phyloP scores from a whole-genome alignment of 1,139 yeast species.

The Yamadazyma mexicana region DNA sequence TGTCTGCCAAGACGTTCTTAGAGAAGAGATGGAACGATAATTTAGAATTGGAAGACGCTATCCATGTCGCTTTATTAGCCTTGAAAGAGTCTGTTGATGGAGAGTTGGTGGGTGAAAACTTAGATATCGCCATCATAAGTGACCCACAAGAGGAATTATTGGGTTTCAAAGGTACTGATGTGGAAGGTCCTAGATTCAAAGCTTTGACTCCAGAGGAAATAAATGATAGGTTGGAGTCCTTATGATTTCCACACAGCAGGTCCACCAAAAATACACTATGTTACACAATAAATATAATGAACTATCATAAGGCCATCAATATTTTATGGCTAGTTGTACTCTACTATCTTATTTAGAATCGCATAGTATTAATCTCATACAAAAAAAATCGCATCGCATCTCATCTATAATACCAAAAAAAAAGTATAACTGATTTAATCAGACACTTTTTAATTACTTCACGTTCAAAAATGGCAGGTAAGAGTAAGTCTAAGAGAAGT shows the following conservation, averaged over 20 bases:
- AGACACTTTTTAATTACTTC: background rate
- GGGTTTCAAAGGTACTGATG: constrained; percentile 84
- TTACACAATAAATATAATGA: constrained; percentile 4
- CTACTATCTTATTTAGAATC: too few relatives aligned
- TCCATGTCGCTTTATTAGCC: constrained; percentile 92
- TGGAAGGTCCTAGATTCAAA: constrained; percentile 83
- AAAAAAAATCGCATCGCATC: constrained; percentile 12
- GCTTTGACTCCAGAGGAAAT: constrained; percentile 87
- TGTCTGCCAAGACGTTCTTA: constrained; percentile 91
- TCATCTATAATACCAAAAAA: constrained; percentile 10
- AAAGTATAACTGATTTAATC: background rate
- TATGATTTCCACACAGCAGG: constrained; percentile 45
- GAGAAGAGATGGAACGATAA: constrained; percentile 99
- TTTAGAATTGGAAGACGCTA: constrained; percentile 95
- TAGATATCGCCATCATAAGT: constrained; percentile 88
- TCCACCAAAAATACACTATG: too few relatives aligned
- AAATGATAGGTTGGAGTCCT: constrained; percentile 90
- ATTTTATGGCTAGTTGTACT: too few relatives aligned
- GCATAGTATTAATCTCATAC: too few relatives aligned
- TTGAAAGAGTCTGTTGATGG: constrained; percentile 97
- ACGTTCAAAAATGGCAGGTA: constrained; percentile 18
- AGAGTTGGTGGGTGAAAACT: constrained; percentile 94
- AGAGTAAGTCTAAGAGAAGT: constrained; percentile 31
- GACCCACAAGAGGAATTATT: constrained; percentile 78
- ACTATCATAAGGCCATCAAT: background rate